Percentiles rank a stretch among this genome's conserved stretches.
These are phyloP conservation scores for Epichloe baconii DNA, from an alignment of 2,329 filamentous ascomycete genomes.

Conservation along the genomic window DNA sequence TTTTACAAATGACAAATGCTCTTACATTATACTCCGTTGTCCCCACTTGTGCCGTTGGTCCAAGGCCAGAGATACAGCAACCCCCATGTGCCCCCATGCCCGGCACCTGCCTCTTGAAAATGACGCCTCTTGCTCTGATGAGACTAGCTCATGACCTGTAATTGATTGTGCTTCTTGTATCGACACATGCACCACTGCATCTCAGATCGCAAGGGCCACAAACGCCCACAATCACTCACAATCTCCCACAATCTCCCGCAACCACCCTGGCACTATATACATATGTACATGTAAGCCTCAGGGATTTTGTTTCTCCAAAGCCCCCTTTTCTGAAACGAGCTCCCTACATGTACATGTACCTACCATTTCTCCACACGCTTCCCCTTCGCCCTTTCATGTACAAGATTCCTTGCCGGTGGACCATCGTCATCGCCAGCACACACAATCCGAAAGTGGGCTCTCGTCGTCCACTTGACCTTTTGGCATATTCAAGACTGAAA, in stretches of 20 bases:
- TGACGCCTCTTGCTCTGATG: neutral
- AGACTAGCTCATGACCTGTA: neutral
- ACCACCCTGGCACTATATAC: neutral
- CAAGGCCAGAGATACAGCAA: neutral
- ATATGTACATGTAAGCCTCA: neutral
- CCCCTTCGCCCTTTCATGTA: neutral
- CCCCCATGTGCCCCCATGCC: neutral
- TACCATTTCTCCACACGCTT: neutral
- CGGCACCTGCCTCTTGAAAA: neutral
- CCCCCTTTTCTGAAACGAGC: neutral
- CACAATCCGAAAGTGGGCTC: neutral
- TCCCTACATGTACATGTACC: neutral
- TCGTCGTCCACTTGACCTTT: neutral
- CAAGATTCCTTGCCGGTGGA: neutral
- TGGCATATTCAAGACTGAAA: neutral
- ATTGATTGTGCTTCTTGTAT: neutral
- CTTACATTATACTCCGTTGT: no score
- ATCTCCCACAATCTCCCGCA: neutral
- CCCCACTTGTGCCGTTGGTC: no score
- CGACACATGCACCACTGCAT: neutral
- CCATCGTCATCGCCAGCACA: neutral
- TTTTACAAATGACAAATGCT: no score
- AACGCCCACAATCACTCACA: neutral
- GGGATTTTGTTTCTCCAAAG: neutral
- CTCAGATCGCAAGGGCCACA: conserved; percentile 1